These are phyloP conservation scores for Flagelloscypha sp. DNA, from an alignment of 768 basidiomycete genomes.

Conservation along the genomic window DNA sequence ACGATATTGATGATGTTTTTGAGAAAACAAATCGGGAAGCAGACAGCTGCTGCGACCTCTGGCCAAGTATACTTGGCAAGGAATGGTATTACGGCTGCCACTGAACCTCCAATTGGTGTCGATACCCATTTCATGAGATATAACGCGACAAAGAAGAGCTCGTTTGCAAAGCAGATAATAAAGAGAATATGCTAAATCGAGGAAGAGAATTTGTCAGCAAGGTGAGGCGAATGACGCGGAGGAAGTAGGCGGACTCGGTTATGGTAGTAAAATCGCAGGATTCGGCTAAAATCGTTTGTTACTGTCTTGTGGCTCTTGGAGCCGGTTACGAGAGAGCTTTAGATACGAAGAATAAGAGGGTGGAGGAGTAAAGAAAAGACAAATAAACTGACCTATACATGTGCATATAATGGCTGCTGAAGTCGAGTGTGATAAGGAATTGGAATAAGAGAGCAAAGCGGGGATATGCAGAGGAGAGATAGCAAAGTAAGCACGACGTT, in stretches of 20 bases:
- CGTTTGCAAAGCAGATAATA: conserved; percentile 90
- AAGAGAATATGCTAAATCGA: conserved; percentile 69
- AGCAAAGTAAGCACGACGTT: conserved; percentile 90
- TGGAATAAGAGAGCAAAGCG: conserved; percentile 81
- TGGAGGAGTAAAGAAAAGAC: neutral
- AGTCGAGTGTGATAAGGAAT: conserved; percentile 93
- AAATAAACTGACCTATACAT: conserved; percentile 82
- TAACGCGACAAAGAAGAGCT: conserved; percentile 89
- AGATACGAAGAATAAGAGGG: conserved; percentile 5
- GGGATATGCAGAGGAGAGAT: conserved; percentile 87
- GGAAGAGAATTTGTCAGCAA: conserved; percentile 2
- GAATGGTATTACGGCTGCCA: conserved; percentile 16
- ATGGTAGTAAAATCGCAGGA: conserved; percentile 91
- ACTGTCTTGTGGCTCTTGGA: conserved; percentile 90
- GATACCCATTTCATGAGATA: conserved; percentile 87
- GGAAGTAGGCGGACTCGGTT: conserved; percentile 56
- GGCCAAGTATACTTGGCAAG: conserved; percentile 60
- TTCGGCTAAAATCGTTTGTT: conserved; percentile 84
- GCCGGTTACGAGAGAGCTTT: conserved; percentile 89
- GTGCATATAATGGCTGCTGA: conserved; percentile 98
- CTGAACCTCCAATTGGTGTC: conserved; percentile 52
- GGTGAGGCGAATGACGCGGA: neutral
- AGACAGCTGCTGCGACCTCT: conserved; percentile 54
- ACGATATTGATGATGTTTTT: conserved; percentile 96
- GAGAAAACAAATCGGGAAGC: conserved; percentile 57